Conservation (phyloP, 129 eudicot species). For the Lactuca sativa region DNA sequence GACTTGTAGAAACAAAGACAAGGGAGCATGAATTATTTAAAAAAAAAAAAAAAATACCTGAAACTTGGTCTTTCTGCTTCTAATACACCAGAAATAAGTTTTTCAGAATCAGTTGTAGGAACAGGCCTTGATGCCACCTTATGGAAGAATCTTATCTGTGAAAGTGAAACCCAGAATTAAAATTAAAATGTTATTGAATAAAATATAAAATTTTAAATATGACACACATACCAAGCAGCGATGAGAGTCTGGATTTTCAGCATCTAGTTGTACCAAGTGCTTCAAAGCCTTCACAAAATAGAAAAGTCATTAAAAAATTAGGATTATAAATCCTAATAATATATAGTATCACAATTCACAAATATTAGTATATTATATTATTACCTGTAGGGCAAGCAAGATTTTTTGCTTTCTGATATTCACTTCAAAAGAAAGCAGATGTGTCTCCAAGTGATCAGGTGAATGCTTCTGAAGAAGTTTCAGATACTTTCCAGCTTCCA, state of each 20-base stretch:
- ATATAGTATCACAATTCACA: neutral
- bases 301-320: slow-evolving; percentile 3
- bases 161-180: neutral
- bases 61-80: slow-evolving; percentile 84
- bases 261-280: slow-evolving; percentile 38
- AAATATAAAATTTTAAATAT: neutral
- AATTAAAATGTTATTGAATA: neutral
- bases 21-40: neutral
- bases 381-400: slow-evolving; percentile 87
- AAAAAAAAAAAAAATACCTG: slow-evolving; percentile 42
- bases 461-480: slow-evolving; percentile 95
- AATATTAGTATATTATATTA: slow-evolving; percentile 1
- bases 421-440: slow-evolving; percentile 86
- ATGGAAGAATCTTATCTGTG: slow-evolving; percentile 79
- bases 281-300: slow-evolving; percentile 40
- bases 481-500: slow-evolving; percentile 90
- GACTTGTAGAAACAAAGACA: neutral
- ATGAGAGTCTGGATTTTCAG: slow-evolving; percentile 38
- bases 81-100: slow-evolving; percentile 73
- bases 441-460: slow-evolving; percentile 82
- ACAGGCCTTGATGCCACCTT: slow-evolving; percentile 73
- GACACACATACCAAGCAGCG: slow-evolving; percentile 44
- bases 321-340: neutral
- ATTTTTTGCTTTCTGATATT: slow-evolving; percentile 89
- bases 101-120: slow-evolving; percentile 78